Evolutionary conservation across 768 basidiomycete genomes (phyloP), one percentile per base, ranked within the genome.

Genomic region (Serendipita sp.): DNA sequence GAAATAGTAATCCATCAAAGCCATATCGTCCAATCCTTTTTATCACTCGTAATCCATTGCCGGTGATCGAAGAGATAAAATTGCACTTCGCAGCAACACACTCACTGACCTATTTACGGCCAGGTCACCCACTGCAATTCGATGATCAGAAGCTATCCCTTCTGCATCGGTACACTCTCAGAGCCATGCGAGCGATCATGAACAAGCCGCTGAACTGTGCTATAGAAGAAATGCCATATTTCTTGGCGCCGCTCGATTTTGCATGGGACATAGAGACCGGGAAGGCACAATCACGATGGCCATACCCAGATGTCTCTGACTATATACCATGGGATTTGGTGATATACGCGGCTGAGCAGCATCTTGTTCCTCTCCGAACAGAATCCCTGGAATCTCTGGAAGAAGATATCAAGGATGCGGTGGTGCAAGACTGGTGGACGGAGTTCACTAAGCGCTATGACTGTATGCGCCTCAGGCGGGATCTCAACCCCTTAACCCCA

Each of bases 361-460:
- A 81, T 78, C 77, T 78, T 54, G 73, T 76, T 7, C 77, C 80
- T 2, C 75, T 90, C 28, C 75, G 76, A 56, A 70, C 69, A 48
- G 74, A 75, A 4, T 69, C 71, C 15, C 38, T 75, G 13, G 73
- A 77, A 63, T 70, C 73, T 5, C 69, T 81, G 24, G 75, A 77
- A 37, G 73, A 76, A 44, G 82, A 80, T 58, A 72, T 86, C 18
- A 70, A 78, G 60, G 86, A 89, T 69, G 80, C 83, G 30, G 75
- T 92, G 24, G 75, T 93, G 38, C 87, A 89, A 72, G 89, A 92
- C 69, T 78, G 88, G 65, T 78, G 77, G 74, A 81, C 82, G n/a
- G 88, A 88, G 70, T 88, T 85, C 69, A 89, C 88, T 1, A 77
- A 85, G 66, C 79, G 88, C 51, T 90, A 86, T 71, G 79, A 78